A percentile compares a stretch with the other conserved stretches of the same genome.
Conservation (phyloP, 2,329 filamentous ascomycete species). For the Annulohypoxylon truncatum region DNA sequence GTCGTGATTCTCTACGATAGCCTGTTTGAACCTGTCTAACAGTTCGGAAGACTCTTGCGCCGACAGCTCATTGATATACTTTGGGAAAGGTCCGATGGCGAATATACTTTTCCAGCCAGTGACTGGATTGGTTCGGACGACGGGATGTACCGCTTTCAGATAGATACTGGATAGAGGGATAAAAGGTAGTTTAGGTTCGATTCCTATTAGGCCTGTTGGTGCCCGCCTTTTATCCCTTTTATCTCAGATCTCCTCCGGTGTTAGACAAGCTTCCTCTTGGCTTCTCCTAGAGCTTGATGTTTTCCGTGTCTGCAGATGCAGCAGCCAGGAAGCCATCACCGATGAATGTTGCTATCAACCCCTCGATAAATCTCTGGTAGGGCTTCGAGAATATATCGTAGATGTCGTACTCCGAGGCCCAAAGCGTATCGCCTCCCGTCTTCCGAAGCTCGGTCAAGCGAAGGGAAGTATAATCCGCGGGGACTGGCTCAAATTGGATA, state of each 20-base stretch:
- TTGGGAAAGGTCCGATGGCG: slow-evolving; percentile 57
- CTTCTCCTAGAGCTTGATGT: slow-evolving; percentile 50
- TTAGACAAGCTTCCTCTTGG: slow-evolving; percentile 57
- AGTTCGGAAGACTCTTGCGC: slow-evolving; percentile 57
- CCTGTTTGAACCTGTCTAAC: slow-evolving; percentile 55
- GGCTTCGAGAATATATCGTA: slow-evolving; percentile 66
- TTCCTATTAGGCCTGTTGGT: too few species aligned
- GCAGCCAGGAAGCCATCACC: slow-evolving; percentile 54
- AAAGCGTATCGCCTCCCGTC: slow-evolving; percentile 69
- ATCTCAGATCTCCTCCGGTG: slow-evolving; percentile 60
- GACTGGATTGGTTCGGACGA: slow-evolving; percentile 70
- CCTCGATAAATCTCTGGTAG: slow-evolving; percentile 64
- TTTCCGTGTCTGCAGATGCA: slow-evolving; percentile 46
- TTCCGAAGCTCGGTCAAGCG: slow-evolving; percentile 66
- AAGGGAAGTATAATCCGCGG: slow-evolving; percentile 71
- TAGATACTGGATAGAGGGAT: too few species aligned
- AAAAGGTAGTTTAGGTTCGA: too few species aligned
- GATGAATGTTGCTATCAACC: slow-evolving; percentile 60
- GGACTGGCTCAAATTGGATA: slow-evolving; percentile 69
- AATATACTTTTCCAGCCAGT: slow-evolving; percentile 68
- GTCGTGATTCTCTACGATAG: slow-evolving; percentile 61
- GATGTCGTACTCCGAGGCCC: slow-evolving; percentile 71
- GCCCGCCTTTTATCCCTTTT: slow-evolving; percentile 55
- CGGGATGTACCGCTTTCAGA: slow-evolving; percentile 64
- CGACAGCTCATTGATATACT: slow-evolving; percentile 58